Conservation (phyloP, 2,329 filamentous ascomycete species). For the Colletotrichum noveboracense region DNA sequence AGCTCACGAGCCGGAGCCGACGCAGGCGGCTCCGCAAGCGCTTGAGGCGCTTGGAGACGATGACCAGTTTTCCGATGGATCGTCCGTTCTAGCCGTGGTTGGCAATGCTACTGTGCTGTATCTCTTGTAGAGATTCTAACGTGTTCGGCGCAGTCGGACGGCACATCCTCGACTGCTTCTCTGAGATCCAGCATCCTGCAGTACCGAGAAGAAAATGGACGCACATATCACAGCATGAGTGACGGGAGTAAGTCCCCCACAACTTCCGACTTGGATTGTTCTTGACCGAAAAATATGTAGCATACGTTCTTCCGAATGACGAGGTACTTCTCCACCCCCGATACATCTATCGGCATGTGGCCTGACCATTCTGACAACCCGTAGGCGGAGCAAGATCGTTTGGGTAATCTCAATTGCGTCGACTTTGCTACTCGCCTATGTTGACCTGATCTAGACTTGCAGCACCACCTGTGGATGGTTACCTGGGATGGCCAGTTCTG, state of each 20-base stretch:
- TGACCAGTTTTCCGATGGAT: not conserved
- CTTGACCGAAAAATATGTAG: not conserved
- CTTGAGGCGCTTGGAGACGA: not conserved
- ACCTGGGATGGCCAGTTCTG: constrained; percentile 30
- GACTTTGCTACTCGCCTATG: not conserved
- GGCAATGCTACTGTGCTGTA: not conserved
- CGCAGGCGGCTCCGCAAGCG: not conserved
- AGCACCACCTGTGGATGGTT: not conserved
- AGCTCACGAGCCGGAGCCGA: not conserved
- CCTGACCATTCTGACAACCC: not conserved
- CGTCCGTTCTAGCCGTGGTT: not conserved
- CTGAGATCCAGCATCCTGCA: not conserved
- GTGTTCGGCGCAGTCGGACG: not conserved
- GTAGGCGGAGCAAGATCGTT: not conserved
- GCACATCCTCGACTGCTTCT: not conserved
- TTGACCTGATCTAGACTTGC: not conserved
- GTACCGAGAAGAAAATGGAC: not conserved
- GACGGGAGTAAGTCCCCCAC: constrained; percentile 26
- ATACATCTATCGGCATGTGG: not conserved
- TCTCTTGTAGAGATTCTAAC: not conserved
- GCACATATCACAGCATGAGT: not conserved
- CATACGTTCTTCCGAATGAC: not conserved
- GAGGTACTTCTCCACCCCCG: not conserved
- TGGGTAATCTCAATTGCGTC: not conserved
- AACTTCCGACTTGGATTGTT: constrained; percentile 16